Conservation (phyloP, 306 rosid species). For the Cicer cuneatum region DNA sequence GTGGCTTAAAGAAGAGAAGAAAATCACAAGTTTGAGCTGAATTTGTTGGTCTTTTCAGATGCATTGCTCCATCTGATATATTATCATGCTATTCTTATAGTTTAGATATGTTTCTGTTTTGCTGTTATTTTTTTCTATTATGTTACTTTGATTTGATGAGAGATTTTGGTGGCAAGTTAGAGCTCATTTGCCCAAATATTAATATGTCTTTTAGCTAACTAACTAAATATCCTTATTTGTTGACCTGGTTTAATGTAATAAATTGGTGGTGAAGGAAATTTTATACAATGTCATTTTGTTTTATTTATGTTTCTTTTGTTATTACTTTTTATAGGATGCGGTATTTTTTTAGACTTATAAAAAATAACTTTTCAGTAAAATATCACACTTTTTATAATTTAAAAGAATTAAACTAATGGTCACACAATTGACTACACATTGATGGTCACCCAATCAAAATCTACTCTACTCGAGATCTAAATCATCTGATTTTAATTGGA, state of each 20-base stretch:
- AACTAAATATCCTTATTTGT: conserved; percentile 50
- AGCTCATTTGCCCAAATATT: conserved; percentile 45
- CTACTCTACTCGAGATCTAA: no score
- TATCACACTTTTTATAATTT: no score
- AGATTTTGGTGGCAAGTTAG: conserved; percentile 41
- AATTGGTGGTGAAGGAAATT: conserved; percentile 43
- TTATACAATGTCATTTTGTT: conserved; percentile 49
- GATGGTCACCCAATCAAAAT: no score
- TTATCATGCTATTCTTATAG: conserved; percentile 34
- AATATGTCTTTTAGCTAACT: conserved; percentile 46
- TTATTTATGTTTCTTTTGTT: neutral
- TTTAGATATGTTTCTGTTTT: conserved; percentile 43
- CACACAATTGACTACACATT: no score
- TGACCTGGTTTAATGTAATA: conserved; percentile 58
- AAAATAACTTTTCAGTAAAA: no score
- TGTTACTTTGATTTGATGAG: conserved; percentile 44
- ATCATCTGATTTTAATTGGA: no score
- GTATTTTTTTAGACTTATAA: neutral
- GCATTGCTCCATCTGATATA: conserved; percentile 27
- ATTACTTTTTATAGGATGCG: neutral
- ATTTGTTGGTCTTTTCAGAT: conserved; percentile 39
- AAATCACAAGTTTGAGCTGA: conserved; percentile 33
- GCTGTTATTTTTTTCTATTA: conserved; percentile 16
- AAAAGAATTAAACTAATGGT: no score
- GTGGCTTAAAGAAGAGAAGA: conserved; percentile 56